Conservation (phyloP, 306 rosid genomes). For the Cicer cuneatum region DNA sequence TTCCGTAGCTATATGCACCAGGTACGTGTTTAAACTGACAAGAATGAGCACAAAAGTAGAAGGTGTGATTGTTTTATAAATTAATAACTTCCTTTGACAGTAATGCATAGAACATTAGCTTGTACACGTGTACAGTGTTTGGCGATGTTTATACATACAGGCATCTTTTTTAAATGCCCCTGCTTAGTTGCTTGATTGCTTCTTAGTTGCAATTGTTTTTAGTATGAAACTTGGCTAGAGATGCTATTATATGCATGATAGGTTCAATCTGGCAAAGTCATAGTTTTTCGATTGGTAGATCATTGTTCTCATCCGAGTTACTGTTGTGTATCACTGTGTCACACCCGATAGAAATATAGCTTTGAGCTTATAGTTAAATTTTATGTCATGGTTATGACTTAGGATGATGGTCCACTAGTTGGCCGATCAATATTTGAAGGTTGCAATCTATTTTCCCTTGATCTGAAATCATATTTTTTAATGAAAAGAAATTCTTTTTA, state of each 20-base stretch:
- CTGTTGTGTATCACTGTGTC: constrained; percentile 21
- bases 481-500: constrained; percentile 3
- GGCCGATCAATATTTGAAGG: constrained; percentile 24
- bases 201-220: constrained; percentile 16
- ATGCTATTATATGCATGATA: constrained; percentile 25
- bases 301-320: constrained; percentile 3
- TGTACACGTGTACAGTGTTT: background rate
- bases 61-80: constrained; percentile 8
- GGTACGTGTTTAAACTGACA: constrained; percentile 56
- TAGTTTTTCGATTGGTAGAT: background rate
- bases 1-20: constrained; percentile 99
- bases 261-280: constrained; percentile 11
- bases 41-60: constrained; percentile 28
- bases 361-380: constrained; percentile 2
- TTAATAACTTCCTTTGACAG: background rate
- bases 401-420: background rate
- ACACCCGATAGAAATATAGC: constrained; percentile 23
- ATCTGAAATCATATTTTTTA: background rate
- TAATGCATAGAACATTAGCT: background rate
- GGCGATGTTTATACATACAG: constrained; percentile 16
- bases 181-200: constrained; percentile 32
- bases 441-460: background rate
- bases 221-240: constrained; percentile 28
- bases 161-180: constrained; percentile 2
- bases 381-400: constrained; percentile 23